phyloP scores from a whole-genome alignment of 257 asterid species.

The Striga asiatica region DNA sequence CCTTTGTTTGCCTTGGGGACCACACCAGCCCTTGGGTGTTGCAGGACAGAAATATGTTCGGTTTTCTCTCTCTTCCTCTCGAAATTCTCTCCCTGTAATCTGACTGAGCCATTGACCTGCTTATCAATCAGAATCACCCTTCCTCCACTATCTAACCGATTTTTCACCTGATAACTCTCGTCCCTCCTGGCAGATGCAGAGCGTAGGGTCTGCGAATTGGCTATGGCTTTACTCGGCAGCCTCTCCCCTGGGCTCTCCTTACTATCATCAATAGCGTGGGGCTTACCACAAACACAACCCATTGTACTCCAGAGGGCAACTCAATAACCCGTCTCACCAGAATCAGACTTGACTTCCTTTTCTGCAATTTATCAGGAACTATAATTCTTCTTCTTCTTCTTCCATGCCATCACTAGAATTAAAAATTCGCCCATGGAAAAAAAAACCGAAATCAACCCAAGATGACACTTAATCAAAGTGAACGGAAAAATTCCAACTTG shows the following conservation, averaged over 20 bases:
- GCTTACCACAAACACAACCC: slow-evolving; percentile 78
- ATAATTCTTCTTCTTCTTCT: slow-evolving; percentile 38
- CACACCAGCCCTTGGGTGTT: slow-evolving; percentile 44
- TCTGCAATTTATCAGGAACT: slow-evolving; percentile 24
- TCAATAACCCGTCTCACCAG: slow-evolving; percentile 33
- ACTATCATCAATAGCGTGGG: slow-evolving; percentile 67
- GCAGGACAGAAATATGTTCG: slow-evolving; percentile 32
- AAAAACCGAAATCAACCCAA: slow-evolving; percentile 21
- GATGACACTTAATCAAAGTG: slow-evolving; percentile 22
- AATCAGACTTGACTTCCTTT: slow-evolving; percentile 17
- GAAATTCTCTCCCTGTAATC: slow-evolving; percentile 37
- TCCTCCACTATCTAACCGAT: slow-evolving; percentile 48
- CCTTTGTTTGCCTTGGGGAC: slow-evolving; percentile 55
- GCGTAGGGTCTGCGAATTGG: slow-evolving; percentile 41
- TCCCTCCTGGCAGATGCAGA: slow-evolving; percentile 55
- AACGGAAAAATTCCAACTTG: slow-evolving; percentile 19
- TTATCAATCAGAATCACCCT: slow-evolving; percentile 47
- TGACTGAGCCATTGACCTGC: slow-evolving; percentile 52
- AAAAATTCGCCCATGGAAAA: slow-evolving; percentile 20
- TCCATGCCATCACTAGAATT: slow-evolving; percentile 26
- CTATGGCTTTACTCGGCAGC: slow-evolving; percentile 34
- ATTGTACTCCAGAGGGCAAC: slow-evolving; percentile 33
- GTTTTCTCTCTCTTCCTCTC: slow-evolving; percentile 68
- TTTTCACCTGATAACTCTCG: slow-evolving; percentile 44
- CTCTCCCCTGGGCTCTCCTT: slow-evolving; percentile 70